Percentiles rank a stretch among this genome's conserved stretches.
Conservation (phyloP, 257 asterid genomes). For the Solanum appendiculatum region DNA sequence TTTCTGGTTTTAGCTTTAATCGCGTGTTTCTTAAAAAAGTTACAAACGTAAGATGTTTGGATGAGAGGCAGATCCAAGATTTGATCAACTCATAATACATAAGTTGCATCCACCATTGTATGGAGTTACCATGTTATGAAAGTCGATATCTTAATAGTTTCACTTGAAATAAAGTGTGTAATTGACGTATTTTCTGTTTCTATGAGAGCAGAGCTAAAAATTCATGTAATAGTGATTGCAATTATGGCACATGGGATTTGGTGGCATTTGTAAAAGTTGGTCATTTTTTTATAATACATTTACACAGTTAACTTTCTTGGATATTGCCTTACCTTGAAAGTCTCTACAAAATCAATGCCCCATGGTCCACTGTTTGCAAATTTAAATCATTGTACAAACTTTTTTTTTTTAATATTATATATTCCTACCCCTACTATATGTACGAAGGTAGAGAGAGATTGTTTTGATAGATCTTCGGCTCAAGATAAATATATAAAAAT, state of each 20-base stretch:
- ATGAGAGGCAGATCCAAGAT: neutral
- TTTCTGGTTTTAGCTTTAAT: neutral
- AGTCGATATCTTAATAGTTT: neutral
- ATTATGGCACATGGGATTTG: slow-evolving; percentile 3
- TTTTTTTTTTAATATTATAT: neutral
- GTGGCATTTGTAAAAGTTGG: neutral
- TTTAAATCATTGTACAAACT: neutral
- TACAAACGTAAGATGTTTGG: neutral
- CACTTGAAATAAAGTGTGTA: neutral
- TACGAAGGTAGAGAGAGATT: neutral
- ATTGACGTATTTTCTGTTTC: neutral
- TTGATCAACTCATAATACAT: neutral
- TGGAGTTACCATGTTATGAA: too few species aligned
- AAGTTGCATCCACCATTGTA: neutral
- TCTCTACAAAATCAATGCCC: neutral
- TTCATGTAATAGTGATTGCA: neutral
- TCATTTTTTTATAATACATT: neutral
- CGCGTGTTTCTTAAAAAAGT: neutral
- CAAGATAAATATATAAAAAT: neutral
- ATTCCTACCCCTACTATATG: accelerated
- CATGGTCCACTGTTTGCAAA: neutral
- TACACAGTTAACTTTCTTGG: neutral
- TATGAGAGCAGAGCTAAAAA: neutral
- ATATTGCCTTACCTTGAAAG: slow-evolving; percentile 3
- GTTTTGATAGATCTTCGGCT: accelerated